Base-by-base conservation (phyloP, 2,329 filamentous ascomycete species). In the Ceratocystis destructans region DNA sequence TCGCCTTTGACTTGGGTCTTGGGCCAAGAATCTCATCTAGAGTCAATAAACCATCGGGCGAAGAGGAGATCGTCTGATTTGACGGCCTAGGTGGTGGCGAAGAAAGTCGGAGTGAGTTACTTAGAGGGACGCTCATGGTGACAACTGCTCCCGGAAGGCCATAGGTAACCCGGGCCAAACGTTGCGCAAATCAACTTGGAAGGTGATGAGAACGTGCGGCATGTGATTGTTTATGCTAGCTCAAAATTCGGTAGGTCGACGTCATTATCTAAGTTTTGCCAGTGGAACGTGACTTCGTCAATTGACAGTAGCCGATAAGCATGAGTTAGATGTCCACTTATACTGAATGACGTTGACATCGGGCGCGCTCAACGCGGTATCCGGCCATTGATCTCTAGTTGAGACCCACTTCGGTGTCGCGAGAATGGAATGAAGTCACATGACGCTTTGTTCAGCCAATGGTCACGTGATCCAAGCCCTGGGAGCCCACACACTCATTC, bases 381-480 rank as follows among this genome's bases (percentile, higher is more conserved):
- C 22, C 55, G 12, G 28, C 25, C 44, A n/a, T 17, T 41, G 41
- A 8, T 20, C 37, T 41, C 37, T 10, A 37, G 17, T 7, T 17
- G 6, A 7, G 55, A n/a, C 55, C 64, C 64, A 61, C 64, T 33
- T 46, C 6, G 5, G 33, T 55, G 20, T 45, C 64, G 55, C 57
- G 55, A 68, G 65, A 41, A 57, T 28, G 62, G 61, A 66, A 48
- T 62, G 64, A 62, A 62, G 25, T 63, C 62, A 64, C 48, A 17
- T 68, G 66, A 66, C n/a, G 2, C 3, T 5, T 1, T 28, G 20
- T 7, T 4, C 5, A 2, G 2, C 1, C 25, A 5, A 1, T 7
- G 0, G 1, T 50, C 67, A 68, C 67, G 67, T 68, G 67, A 68
- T 17, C 25, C 17, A 41, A 64, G 67, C 67, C 67, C 67, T 68